Conservation (phyloP, 208 protist genomes). For the Acanthamoeba royreba region DNA sequence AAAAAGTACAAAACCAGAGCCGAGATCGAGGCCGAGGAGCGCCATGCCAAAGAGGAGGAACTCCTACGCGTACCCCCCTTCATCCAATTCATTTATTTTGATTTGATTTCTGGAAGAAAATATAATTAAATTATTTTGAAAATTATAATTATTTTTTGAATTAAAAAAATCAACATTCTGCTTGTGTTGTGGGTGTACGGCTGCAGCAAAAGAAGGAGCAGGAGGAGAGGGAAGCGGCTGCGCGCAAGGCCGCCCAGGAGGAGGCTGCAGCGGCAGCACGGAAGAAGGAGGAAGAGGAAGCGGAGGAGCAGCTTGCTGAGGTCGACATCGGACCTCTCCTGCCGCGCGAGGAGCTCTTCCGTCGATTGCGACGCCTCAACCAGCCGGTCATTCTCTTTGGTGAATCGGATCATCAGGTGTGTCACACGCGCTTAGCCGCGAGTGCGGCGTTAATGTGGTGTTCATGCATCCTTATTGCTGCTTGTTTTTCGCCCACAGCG, state of each 20-base stretch:
- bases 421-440: neutral
- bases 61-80: neutral
- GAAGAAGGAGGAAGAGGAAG: neutral
- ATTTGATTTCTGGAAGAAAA: no score
- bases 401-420: neutral
- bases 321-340: neutral
- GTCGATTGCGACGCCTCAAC: neutral
- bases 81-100: neutral
- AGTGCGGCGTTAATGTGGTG: neutral
- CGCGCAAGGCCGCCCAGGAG: no score
- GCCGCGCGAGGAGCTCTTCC: neutral
- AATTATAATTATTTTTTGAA: neutral
- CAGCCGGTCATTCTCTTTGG: neutral
- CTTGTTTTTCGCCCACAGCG: neutral
- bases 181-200: no score
- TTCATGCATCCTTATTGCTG: neutral
- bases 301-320: neutral
- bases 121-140: neutral
- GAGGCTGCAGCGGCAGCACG: no score
- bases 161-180: no score
- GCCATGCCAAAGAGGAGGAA: neutral
- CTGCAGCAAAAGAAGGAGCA: neutral
- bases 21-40: neutral
- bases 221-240: constrained; percentile 82
- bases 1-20: neutral